Percentiles rank a stretch among this genome's conserved stretches.
These are phyloP conservation scores for Thozetella sp. DNA, from an alignment of 495 filamentous ascomycete genomes.

Conservation along the genomic window DNA sequence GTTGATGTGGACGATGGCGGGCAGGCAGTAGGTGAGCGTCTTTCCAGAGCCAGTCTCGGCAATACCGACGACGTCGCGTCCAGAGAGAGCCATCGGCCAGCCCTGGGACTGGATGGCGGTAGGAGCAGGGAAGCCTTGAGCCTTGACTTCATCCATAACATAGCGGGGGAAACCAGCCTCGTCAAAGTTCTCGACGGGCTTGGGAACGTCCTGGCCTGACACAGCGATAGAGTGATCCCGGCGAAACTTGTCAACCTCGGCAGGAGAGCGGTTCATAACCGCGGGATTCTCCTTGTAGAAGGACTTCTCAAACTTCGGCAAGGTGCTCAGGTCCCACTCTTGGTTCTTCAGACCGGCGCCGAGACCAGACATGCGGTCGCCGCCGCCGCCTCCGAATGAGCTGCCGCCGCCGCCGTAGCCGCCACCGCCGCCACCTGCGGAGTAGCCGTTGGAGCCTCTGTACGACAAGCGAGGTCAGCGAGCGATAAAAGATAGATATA, in stretches of 20 bases:
- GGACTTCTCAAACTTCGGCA: conserved; percentile 98
- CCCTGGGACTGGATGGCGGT: conserved; percentile 98
- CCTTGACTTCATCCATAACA: conserved; percentile 97
- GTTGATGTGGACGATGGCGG: conserved; percentile 99
- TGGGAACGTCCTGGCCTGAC: conserved; percentile 76
- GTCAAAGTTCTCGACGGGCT: conserved; percentile 94
- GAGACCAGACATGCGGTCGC: conserved; percentile 92
- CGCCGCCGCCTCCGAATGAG: conserved; percentile 55
- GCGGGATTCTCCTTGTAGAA: conserved; percentile 95
- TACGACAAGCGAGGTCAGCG: conserved; percentile 21
- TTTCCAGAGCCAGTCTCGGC: conserved; percentile 99
- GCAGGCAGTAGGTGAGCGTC: conserved; percentile 97
- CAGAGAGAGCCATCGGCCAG: conserved; percentile 98
- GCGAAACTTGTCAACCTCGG: conserved; percentile 87
- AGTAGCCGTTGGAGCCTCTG: conserved; percentile 31
- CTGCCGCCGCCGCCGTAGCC: conserved; percentile 30
- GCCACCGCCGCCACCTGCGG: conserved; percentile 28
- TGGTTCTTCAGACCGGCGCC: conserved; percentile 85
- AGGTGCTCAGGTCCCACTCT: conserved; percentile 74
- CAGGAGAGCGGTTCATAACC: conserved; percentile 71
- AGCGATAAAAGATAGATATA: conserved; percentile 18
- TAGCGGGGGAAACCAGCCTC: conserved; percentile 96
- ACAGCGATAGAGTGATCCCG: conserved; percentile 78
- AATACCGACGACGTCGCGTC: conserved; percentile 98
- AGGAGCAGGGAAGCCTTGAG: conserved; percentile 88